Conservation (phyloP, 1,284 basidiomycete species). For the Chiua sp. region DNA sequence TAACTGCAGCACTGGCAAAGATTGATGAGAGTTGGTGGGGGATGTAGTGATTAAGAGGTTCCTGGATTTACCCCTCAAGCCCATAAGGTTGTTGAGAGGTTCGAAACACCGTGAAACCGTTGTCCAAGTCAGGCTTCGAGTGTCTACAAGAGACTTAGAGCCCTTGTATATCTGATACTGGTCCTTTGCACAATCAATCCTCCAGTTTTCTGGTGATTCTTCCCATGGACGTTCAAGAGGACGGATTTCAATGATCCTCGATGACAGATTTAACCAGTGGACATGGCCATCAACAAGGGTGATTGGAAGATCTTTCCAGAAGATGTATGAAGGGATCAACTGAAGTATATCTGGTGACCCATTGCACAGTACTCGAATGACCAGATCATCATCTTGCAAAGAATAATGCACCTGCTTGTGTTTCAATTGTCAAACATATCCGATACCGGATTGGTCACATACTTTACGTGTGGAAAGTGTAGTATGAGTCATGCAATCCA, state of each 20-base stretch:
- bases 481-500: no score
- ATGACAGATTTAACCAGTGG: conserved; percentile 44
- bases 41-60: conserved; percentile 12
- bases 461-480: no score
- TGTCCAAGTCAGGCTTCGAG: conserved; percentile 33
- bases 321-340: conserved; percentile 38
- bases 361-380: conserved; percentile 29
- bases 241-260: conserved; percentile 41
- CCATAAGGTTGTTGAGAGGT: conserved; percentile 33
- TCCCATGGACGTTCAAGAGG: conserved; percentile 32
- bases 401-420: no score
- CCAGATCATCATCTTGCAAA: conserved; percentile 24
- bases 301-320: conserved; percentile 44
- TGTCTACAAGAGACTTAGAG: conserved; percentile 26
- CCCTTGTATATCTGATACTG: conserved; percentile 17
- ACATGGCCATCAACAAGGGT: conserved; percentile 36
- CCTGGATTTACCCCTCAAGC: no score
- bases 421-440: no score
- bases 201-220: conserved; percentile 18
- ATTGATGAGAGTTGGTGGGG: no score
- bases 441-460: no score
- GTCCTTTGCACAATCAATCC: background rate
- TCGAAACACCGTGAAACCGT: conserved; percentile 34
- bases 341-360: conserved; percentile 25
- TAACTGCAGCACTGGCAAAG: conserved; percentile 16